These are phyloP conservation scores for Thalassiosira profunda DNA, from an alignment of 108 stramenopile species.

Conservation along the genomic window DNA sequence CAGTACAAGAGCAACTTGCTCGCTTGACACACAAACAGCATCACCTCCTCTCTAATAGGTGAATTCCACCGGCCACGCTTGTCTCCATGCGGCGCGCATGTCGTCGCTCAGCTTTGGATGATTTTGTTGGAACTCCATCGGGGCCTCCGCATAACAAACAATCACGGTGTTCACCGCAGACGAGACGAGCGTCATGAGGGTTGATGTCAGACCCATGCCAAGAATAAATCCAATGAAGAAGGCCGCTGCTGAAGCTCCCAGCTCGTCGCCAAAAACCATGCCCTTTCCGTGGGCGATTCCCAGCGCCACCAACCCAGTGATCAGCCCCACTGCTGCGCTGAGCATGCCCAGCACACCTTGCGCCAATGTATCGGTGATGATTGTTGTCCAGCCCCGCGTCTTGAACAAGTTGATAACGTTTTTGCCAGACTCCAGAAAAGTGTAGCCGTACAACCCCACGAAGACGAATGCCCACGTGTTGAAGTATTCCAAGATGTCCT, in stretches of 20 bases:
- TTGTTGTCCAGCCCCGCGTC: conserved; percentile 75
- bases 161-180: conserved; percentile 83
- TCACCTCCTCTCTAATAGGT: conserved; percentile 24
- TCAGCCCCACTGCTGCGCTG: conserved; percentile 61
- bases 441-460: conserved; percentile 71
- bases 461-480: conserved; percentile 82
- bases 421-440: conserved; percentile 69
- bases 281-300: conserved; percentile 46
- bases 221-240: conserved; percentile 50
- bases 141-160: conserved; percentile 90
- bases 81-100: conserved; percentile 68
- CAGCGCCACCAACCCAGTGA: conserved; percentile 69
- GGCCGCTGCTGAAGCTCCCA: conserved; percentile 45
- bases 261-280: conserved; percentile 44
- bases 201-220: conserved; percentile 49
- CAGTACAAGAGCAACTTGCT: too few relatives aligned
- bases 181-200: conserved; percentile 65
- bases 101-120: conserved; percentile 65
- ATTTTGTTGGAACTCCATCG: conserved; percentile 60
- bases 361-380: conserved; percentile 79
- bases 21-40: too few relatives aligned
- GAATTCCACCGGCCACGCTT: conserved; percentile 73
- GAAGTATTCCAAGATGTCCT: conserved; percentile 70
- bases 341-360: conserved; percentile 71
- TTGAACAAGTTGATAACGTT: conserved; percentile 68